Conservation (phyloP, 805 yeast species). For the Isabelozyma heimii region DNA sequence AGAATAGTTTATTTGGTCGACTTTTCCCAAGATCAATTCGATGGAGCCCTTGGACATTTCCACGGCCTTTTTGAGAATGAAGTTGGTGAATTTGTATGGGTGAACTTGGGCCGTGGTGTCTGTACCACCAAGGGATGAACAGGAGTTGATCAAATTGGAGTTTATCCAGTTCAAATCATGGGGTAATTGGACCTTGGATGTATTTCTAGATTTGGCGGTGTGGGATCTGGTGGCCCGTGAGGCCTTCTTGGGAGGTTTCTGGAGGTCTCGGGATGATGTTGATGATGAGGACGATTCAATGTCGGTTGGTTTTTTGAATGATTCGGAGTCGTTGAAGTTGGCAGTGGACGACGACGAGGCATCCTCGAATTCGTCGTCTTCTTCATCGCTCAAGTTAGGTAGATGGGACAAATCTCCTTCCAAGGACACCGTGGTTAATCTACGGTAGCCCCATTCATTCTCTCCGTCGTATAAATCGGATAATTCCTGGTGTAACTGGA, state of each 20-base stretch:
- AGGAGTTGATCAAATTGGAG: constrained; percentile 58
- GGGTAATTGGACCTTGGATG: constrained; percentile 42
- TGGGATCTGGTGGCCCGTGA: constrained; percentile 29
- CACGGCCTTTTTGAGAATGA: constrained; percentile 72
- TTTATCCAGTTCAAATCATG: constrained; percentile 75
- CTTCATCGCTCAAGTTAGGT: constrained; percentile 10
- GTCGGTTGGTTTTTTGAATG: constrained; percentile 10
- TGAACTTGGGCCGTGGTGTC: constrained; percentile 96
- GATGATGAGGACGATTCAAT: constrained; percentile 12
- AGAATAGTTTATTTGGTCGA: constrained; percentile 60
- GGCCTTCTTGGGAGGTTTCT: constrained; percentile 37
- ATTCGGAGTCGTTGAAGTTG: constrained; percentile 1
- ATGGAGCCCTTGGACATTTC: constrained; percentile 67
- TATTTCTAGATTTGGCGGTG: constrained; percentile 7
- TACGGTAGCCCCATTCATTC: constrained; percentile 87
- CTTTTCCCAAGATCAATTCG: constrained; percentile 84
- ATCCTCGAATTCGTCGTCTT: constrained; percentile 18
- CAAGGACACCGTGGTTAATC: constrained; percentile 79
- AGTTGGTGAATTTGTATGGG: constrained; percentile 91
- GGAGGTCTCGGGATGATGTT: constrained; percentile 4
- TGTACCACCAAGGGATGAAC: constrained; percentile 79
- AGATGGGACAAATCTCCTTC: constrained; percentile 69
- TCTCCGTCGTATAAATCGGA: constrained; percentile 80
- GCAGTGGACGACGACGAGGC: constrained; percentile 4
- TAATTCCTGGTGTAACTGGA: constrained; percentile 78